Evolutionary conservation across 2,329 filamentous ascomycete genomes (phyloP).

Genomic region (Cercospora zeae-maydis): DNA sequence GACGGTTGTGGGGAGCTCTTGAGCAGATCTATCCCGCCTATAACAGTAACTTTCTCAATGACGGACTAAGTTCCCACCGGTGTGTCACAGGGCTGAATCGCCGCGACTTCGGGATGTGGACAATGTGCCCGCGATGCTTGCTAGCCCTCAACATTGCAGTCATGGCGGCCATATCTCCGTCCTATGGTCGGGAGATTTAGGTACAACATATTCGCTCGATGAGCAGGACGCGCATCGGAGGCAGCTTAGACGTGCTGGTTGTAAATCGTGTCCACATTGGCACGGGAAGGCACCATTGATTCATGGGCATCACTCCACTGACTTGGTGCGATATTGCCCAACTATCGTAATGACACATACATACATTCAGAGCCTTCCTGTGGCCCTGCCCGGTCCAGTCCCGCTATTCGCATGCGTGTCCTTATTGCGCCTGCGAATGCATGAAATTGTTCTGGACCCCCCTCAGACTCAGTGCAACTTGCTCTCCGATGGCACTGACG

Average conservation of each 20-base stretch:
- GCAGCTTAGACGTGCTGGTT: background rate
- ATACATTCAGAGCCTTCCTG: conserved; percentile 12
- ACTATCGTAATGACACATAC: conserved; percentile 13
- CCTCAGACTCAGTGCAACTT: background rate
- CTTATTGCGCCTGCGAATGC: conserved; percentile 9
- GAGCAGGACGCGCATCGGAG: background rate
- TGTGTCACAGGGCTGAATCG: conserved; percentile 6
- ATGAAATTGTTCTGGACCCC: background rate
- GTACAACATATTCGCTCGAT: background rate
- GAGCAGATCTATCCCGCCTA: background rate
- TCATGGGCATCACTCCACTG: background rate
- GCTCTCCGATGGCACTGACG: background rate
- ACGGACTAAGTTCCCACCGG: background rate
- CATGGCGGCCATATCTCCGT: background rate
- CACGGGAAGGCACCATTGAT: background rate
- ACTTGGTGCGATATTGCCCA: background rate
- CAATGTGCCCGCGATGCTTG: conserved; percentile 1
- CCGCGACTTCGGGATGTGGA: conserved; percentile 11
- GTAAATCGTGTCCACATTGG: background rate
- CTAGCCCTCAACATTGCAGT: background rate
- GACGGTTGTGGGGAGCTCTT: background rate
- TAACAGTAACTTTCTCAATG: background rate
- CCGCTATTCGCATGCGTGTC: background rate
- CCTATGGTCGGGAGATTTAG: background rate
- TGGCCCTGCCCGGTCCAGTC: background rate